Evolutionary conservation across 2,329 filamentous ascomycete genomes (phyloP).

Genomic region (Leptographium wingfieldii): DNA sequence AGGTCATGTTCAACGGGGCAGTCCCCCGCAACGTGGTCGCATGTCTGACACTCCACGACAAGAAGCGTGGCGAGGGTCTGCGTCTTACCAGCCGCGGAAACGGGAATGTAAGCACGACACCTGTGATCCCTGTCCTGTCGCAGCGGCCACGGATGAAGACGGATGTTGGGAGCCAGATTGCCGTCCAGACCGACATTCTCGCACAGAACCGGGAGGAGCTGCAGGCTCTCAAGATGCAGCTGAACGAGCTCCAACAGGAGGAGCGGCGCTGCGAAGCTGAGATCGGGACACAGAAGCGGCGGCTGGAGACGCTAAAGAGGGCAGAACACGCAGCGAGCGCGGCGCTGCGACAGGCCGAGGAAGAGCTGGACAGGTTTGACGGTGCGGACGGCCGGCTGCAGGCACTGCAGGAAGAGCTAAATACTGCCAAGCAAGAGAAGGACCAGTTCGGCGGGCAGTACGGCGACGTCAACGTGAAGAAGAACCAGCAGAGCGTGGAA

Average conservation of each 20-base stretch:
- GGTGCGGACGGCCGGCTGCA: slow-evolving; percentile 56
- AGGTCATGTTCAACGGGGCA: slow-evolving; percentile 51
- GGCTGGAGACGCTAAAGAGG: slow-evolving; percentile 31
- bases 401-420: slow-evolving; percentile 43
- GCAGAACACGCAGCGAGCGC: slow-evolving; percentile 48
- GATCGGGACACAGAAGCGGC: slow-evolving; percentile 34
- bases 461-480: slow-evolving; percentile 36
- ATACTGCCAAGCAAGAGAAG: slow-evolving; percentile 31
- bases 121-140: slow-evolving; percentile 32
- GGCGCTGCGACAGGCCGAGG: slow-evolving; percentile 36
- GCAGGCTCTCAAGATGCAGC: slow-evolving; percentile 34
- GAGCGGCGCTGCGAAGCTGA: slow-evolving; percentile 35
- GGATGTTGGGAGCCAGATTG: slow-evolving; percentile 56
- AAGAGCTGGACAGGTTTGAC: slow-evolving; percentile 52
- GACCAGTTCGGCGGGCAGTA: slow-evolving; percentile 42
- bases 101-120: slow-evolving; percentile 21
- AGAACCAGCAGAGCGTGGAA: slow-evolving; percentile 32
- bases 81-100: slow-evolving; percentile 36
- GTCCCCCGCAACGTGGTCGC: slow-evolving; percentile 58
- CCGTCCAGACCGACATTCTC: slow-evolving; percentile 34
- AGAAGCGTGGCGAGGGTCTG: slow-evolving; percentile 44
- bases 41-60: slow-evolving; percentile 58
- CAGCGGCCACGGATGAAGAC: slow-evolving; percentile 64
- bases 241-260: slow-evolving; percentile 32
- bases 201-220: slow-evolving; percentile 44